Evolutionary conservation across 2,329 filamentous ascomycete genomes (phyloP), one percentile per base, ranked within the genome.

Genomic region (Allantophomopsis cytisporea): DNA sequence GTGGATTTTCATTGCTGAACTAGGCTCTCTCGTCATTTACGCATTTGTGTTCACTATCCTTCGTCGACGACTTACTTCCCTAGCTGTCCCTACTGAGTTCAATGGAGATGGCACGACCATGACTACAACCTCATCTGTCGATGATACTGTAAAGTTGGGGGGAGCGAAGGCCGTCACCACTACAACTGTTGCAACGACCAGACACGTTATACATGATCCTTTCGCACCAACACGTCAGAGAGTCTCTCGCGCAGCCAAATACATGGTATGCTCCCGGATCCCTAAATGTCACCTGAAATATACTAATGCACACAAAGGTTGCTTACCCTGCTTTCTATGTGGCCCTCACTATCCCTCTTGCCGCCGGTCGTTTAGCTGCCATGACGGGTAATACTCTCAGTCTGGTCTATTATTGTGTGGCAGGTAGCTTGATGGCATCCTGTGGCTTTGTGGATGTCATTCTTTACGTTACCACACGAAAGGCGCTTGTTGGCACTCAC

Each of bases 1-100:
- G 36, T 73, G 68, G 67, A 68, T 73, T 40, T 72, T 73, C 49
- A 52, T 68, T 17, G 62, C 65, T 40, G 61, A 73, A 47, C 68
- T 71, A 46, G 63, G 65, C 12, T 69, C 65, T 16, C 55, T 73
- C 5, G 37, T 68, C 31, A 60, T 71, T 41, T 75, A 75, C 53
- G 53, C 60, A 13, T 40, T 58, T 30, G 48, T 56, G 4, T 59
- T 55, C 42, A 53, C 51, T 41, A 56, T 50, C 30, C 18, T 59
- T 7, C 53, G 48, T 10, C 39, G 38, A n/a, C 44, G 40, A 13
- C 36, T 52, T 7, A 28, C 44, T 7, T 38, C 11, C 10, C 11
- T 28, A 28, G 23, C 23, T 10, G 23, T 12, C 5, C 23, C 23
- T 28, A 12, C 23, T 8, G 5, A 28, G 23, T 28, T 6, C 23